These are phyloP conservation scores for Sphaerulina vaccinii DNA, from an alignment of 2,329 filamentous ascomycete species.

Conservation along the genomic window DNA sequence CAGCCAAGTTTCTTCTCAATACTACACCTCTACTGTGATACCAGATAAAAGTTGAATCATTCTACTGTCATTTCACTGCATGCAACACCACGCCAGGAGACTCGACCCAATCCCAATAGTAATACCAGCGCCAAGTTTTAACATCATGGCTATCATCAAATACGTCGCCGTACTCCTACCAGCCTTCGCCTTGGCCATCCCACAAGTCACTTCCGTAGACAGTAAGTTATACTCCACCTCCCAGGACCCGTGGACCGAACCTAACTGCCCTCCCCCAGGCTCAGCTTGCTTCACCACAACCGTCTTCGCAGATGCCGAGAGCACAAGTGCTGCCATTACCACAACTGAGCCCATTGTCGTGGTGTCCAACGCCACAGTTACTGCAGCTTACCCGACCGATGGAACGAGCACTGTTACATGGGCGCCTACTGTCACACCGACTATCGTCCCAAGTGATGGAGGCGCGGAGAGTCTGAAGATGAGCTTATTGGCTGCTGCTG, in stretches of 20 bases:
- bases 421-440: constrained; percentile 5
- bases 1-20: too few species aligned
- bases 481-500: constrained; percentile 18
- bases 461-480: constrained; percentile 6
- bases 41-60: too few species aligned
- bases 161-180: constrained; percentile 10
- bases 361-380: neutral
- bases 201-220: constrained; percentile 14
- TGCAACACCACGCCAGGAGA: too few species aligned
- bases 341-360: neutral
- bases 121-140: too few species aligned
- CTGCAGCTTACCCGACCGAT: neutral
- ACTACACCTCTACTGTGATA: too few species aligned
- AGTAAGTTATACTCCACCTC: neutral
- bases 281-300: neutral
- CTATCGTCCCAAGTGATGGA: constrained; percentile 10
- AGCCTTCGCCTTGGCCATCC: constrained; percentile 10
- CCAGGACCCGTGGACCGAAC: neutral
- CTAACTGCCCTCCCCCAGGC: neutral
- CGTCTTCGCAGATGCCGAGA: neutral
- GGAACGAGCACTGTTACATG: constrained; percentile 2
- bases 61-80: too few species aligned
- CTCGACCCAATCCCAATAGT: too few species aligned
- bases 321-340: neutral
- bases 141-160: constrained; percentile 13